Evolutionary conservation across 805 yeast species (phyloP).

Genomic region (Kurtzmaniella cleridarum): DNA sequence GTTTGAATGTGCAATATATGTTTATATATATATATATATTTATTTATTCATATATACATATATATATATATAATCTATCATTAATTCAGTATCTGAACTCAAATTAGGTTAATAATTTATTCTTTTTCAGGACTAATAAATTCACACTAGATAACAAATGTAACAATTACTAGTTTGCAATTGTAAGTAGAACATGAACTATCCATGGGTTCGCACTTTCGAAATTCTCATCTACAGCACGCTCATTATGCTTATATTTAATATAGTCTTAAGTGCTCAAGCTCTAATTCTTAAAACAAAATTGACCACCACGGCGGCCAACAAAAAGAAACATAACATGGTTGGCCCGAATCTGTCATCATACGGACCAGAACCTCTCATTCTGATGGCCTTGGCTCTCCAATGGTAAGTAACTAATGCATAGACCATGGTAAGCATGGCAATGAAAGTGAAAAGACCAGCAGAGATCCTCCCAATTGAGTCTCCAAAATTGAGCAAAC

Average conservation of each 20-base stretch:
- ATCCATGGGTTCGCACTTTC: not conserved
- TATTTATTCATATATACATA: too few species aligned
- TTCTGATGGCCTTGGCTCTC: conserved; percentile 98
- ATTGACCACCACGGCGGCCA: conserved; percentile 90
- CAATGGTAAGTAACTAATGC: conserved; percentile 96
- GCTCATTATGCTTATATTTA: not conserved
- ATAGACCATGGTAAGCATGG: conserved; percentile 96
- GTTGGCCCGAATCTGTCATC: conserved; percentile 99
- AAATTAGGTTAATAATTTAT: too few species aligned
- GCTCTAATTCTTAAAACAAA: conserved; percentile 76
- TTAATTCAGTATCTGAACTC: too few species aligned
- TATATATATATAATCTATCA: too few species aligned
- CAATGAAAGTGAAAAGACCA: conserved; percentile 87
- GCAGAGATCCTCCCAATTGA: conserved; percentile 88
- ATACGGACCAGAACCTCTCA: conserved; percentile 98
- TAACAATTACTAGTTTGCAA: not conserved
- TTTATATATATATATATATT: too few species aligned
- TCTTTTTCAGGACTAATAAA: too few species aligned
- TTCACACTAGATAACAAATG: too few species aligned
- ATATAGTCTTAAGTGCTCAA: conserved; percentile 11
- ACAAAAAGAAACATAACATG: conserved; percentile 86
- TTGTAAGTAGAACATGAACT: not conserved
- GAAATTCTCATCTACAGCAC: not conserved
- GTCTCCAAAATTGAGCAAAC: conserved; percentile 94
- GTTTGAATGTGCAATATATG: too few species aligned